phyloP scores from a whole-genome alignment of 2,329 filamentous ascomycete species.

The Verticillium albo-atrum region DNA sequence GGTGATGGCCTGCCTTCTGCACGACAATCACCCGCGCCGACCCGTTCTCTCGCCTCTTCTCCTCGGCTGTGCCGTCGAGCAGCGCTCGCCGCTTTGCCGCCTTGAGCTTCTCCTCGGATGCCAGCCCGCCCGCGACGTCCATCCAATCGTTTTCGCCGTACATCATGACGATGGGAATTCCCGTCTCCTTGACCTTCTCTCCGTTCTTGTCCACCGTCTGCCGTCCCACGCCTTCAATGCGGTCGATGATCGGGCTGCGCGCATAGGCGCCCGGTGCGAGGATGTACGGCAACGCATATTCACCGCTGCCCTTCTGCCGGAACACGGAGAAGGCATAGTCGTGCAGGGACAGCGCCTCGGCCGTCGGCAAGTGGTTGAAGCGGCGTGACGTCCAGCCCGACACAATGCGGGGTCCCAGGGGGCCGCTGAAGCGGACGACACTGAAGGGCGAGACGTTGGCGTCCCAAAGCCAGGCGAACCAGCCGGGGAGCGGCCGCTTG shows the following conservation, averaged over 20 bases:
- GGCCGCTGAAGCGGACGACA: slow-evolving; percentile 81
- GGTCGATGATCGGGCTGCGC: slow-evolving; percentile 77
- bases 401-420: slow-evolving; percentile 84
- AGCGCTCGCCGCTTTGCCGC: slow-evolving; percentile 59
- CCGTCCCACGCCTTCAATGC: slow-evolving; percentile 83
- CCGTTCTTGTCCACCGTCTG: slow-evolving; percentile 42
- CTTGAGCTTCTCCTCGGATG: slow-evolving; percentile 74
- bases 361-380: slow-evolving; percentile 79
- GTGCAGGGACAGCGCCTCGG: slow-evolving; percentile 81
- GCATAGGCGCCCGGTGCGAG: slow-evolving; percentile 92
- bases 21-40: slow-evolving; percentile 80
- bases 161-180: slow-evolving; percentile 84
- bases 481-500: slow-evolving; percentile 66
- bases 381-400: slow-evolving; percentile 92
- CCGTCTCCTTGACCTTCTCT: slow-evolving; percentile 44
- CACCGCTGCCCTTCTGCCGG: slow-evolving; percentile 83
- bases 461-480: slow-evolving; percentile 94
- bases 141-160: slow-evolving; percentile 99
- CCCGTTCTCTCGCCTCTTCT: slow-evolving; percentile 69
- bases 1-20: slow-evolving; percentile 51
- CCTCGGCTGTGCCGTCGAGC: slow-evolving; percentile 58
- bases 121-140: slow-evolving; percentile 83
- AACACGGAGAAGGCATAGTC: slow-evolving; percentile 95
- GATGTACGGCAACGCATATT: slow-evolving; percentile 89
- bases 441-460: slow-evolving; percentile 95